Evolutionary conservation across 2,329 filamentous ascomycete species (phyloP).

Genomic region (Simplicillium aogashimaense): DNA sequence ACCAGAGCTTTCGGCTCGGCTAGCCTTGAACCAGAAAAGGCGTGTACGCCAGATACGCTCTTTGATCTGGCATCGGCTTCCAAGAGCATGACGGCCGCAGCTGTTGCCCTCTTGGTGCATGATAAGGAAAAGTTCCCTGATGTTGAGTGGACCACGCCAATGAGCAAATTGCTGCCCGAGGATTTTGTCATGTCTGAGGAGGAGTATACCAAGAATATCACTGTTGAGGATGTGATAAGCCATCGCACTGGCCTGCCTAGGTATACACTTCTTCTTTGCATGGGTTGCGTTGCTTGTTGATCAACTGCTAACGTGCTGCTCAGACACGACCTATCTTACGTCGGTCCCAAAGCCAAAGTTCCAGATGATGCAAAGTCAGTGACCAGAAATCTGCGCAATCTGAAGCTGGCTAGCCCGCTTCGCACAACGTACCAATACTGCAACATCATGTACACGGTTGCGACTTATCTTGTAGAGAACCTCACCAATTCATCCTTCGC

Average conservation of each 20-base stretch:
- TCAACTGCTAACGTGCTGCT: neutral
- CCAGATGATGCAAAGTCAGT: constrained; percentile 13
- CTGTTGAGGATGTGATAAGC: constrained; percentile 14
- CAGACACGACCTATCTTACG: constrained; percentile 15
- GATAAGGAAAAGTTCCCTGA: constrained; percentile 12
- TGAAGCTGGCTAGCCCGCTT: constrained; percentile 12
- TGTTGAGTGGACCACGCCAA: constrained; percentile 12
- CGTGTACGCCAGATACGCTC: constrained; percentile 14
- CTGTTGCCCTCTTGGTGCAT: constrained; percentile 13
- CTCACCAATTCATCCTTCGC: constrained; percentile 9
- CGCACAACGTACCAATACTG: constrained; percentile 14
- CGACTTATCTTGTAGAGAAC: constrained; percentile 14
- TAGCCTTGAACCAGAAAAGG: constrained; percentile 8
- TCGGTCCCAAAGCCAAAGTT: constrained; percentile 7
- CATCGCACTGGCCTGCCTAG: constrained; percentile 15
- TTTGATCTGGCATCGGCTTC: constrained; percentile 17
- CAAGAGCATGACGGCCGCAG: constrained; percentile 16
- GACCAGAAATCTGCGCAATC: constrained; percentile 16
- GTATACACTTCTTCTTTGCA: constrained; percentile 5
- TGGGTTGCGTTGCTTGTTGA: neutral
- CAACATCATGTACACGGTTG: constrained; percentile 19
- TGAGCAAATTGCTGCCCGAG: constrained; percentile 14
- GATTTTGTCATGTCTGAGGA: constrained; percentile 15
- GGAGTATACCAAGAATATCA: constrained; percentile 10
- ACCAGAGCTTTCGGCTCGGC: constrained; percentile 10